phyloP scores from a whole-genome alignment of 1,284 basidiomycete species.

The Ceratobasidium sp. region DNA sequence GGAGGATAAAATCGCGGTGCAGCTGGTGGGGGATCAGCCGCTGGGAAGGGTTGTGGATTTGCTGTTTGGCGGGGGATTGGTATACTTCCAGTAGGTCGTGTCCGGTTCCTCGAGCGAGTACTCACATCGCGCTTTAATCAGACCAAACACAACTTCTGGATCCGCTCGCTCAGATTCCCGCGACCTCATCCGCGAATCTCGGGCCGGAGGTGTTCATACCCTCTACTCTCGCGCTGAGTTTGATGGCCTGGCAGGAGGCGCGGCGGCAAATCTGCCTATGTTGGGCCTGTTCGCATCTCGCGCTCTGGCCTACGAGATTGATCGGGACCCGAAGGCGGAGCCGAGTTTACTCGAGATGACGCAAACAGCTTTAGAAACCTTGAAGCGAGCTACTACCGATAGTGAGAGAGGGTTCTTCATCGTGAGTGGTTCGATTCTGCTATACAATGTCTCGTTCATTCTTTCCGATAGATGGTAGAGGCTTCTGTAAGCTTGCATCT shows the following conservation, averaged over 20 bases:
- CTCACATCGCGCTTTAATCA: neutral
- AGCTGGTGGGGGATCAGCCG: slow-evolving; percentile 51
- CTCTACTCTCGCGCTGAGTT: slow-evolving; percentile 49
- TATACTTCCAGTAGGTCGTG: slow-evolving; percentile 49
- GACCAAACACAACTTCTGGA: slow-evolving; percentile 50
- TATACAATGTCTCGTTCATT: neutral
- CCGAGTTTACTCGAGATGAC: slow-evolving; percentile 53
- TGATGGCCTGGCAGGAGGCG: slow-evolving; percentile 47
- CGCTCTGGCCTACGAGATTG: slow-evolving; percentile 54
- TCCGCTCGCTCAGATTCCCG: slow-evolving; percentile 49
- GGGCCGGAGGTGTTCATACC: slow-evolving; percentile 47
- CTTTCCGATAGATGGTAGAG: slow-evolving; percentile 31
- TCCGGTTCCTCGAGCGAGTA: too few species aligned
- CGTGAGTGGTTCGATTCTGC: slow-evolving; percentile 46
- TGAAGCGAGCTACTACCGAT: slow-evolving; percentile 46
- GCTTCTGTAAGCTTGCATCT: slow-evolving; percentile 29
- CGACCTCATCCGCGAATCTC: slow-evolving; percentile 50
- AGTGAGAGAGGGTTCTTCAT: slow-evolving; percentile 52
- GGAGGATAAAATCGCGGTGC: slow-evolving; percentile 52
- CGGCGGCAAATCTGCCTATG: slow-evolving; percentile 46
- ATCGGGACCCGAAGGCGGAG: slow-evolving; percentile 49
- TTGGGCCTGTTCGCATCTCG: slow-evolving; percentile 48
- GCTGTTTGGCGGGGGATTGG: slow-evolving; percentile 51
- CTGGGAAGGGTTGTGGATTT: slow-evolving; percentile 51
- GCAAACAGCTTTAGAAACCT: slow-evolving; percentile 50